Evolutionary conservation across 2,329 filamentous ascomycete genomes (phyloP).

Genomic region (Lasiodiplodia sp.): DNA sequence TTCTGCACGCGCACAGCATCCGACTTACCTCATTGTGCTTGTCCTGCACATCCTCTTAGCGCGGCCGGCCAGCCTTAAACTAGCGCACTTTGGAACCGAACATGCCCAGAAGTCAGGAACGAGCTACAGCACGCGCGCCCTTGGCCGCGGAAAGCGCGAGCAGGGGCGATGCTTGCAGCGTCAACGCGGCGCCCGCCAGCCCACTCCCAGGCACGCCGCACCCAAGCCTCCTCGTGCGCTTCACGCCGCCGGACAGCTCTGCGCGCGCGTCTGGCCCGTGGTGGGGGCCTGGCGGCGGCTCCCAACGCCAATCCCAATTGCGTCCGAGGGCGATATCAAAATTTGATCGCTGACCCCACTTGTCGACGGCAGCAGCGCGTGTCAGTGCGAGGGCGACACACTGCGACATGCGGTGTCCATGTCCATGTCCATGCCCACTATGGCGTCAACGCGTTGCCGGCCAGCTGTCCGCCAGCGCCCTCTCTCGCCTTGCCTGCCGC

Average conservation of each 20-base stretch:
- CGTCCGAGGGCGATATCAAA: constrained; percentile 28
- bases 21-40: constrained; percentile 31
- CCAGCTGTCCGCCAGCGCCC: constrained; percentile 25
- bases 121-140: constrained; percentile 24
- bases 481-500: constrained; percentile 16
- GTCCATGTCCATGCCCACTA: constrained; percentile 23
- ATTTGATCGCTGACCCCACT: constrained; percentile 29
- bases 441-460: constrained; percentile 22
- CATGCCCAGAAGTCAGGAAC: constrained; percentile 29
- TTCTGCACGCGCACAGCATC: constrained; percentile 26
- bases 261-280: constrained; percentile 28
- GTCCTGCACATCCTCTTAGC: constrained; percentile 16
- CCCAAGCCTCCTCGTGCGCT: constrained; percentile 26
- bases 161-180: constrained; percentile 20
- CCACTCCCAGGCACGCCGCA: constrained; percentile 20
- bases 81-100: constrained; percentile 23
- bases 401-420: constrained; percentile 27
- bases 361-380: constrained; percentile 24
- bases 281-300: constrained; percentile 28
- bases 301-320: constrained; percentile 28
- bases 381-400: constrained; percentile 17
- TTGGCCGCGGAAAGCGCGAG: constrained; percentile 27
- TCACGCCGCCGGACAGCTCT: constrained; percentile 23
- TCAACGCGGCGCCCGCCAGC: constrained; percentile 22
- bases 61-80: constrained; percentile 27